Percentiles rank a stretch among this genome's conserved stretches.
Conservation (phyloP, 2,329 filamentous ascomycete genomes). For the Teratosphaeria zuluensis region DNA sequence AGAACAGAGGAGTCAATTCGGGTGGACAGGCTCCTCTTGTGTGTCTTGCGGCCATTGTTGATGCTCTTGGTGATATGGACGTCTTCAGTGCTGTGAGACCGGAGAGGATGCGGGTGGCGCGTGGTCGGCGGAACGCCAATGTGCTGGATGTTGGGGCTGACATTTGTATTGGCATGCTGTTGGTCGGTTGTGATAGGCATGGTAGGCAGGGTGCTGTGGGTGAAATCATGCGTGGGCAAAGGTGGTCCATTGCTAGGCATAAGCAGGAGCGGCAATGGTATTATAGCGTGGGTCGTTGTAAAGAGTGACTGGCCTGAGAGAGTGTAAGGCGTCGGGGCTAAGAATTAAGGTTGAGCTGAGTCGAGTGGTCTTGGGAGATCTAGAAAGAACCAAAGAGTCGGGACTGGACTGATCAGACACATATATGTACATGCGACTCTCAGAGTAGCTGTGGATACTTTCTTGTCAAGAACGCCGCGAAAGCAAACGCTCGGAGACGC, state of each 20-base stretch:
- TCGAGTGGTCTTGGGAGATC: neutral
- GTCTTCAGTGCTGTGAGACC: constrained; percentile 3
- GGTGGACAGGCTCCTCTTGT: neutral
- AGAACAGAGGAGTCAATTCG: neutral
- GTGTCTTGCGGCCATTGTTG: neutral
- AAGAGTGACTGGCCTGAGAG: neutral
- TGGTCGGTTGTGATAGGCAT: constrained; percentile 16
- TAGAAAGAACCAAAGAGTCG: neutral
- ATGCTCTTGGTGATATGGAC: neutral
- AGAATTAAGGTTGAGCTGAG: neutral
- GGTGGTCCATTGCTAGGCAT: constrained; percentile 18
- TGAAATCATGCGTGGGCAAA: constrained; percentile 20
- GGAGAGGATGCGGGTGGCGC: constrained; percentile 5
- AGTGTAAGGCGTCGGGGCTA: neutral
- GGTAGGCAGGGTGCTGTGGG: constrained; percentile 21
- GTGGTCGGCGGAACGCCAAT: constrained; percentile 1
- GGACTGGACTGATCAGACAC: neutral
- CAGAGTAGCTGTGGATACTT: neutral
- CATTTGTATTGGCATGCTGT: neutral
- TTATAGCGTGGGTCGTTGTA: neutral
- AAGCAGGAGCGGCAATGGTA: neutral
- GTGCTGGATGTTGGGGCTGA: neutral
- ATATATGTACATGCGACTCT: neutral
- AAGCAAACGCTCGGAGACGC: neutral
- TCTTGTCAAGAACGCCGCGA: neutral